These are phyloP conservation scores for Volvox africanus DNA, from an alignment of 139 green algal genomes.

Conservation along the genomic window DNA sequence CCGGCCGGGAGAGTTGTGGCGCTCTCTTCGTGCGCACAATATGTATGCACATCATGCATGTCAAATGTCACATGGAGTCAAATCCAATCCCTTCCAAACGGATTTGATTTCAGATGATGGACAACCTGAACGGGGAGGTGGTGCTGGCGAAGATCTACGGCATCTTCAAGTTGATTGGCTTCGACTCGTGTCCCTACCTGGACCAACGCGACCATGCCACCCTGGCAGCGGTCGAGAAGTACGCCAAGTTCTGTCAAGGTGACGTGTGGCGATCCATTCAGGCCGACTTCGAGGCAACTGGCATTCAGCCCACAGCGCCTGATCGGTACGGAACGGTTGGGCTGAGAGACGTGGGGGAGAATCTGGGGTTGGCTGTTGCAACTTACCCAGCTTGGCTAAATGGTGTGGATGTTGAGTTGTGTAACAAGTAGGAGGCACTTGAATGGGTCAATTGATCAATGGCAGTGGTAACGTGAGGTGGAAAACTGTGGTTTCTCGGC, in stretches of 20 bases:
- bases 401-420: too few species aligned
- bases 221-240: conserved; percentile 64
- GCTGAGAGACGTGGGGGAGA: too few species aligned
- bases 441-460: too few species aligned
- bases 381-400: too few species aligned
- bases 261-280: conserved; percentile 63
- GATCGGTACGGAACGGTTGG: conserved; percentile 44
- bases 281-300: conserved; percentile 47
- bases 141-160: conserved; percentile 62
- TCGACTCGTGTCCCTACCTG: conserved; percentile 58
- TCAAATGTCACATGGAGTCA: too few species aligned
- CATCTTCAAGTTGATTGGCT: conserved; percentile 60
- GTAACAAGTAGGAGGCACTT: too few species aligned
- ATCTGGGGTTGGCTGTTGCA: too few species aligned
- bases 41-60: too few species aligned
- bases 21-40: too few species aligned
- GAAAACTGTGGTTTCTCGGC: background rate
- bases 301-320: conserved; percentile 53
- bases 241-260: conserved; percentile 69
- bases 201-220: conserved; percentile 46
- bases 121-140: conserved; percentile 33
- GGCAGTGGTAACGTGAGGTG: too few species aligned
- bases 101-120: background rate
- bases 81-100: too few species aligned
- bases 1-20: too few species aligned